Conservation (phyloP, 345 rosid species). For the Citrus trifoliata region DNA sequence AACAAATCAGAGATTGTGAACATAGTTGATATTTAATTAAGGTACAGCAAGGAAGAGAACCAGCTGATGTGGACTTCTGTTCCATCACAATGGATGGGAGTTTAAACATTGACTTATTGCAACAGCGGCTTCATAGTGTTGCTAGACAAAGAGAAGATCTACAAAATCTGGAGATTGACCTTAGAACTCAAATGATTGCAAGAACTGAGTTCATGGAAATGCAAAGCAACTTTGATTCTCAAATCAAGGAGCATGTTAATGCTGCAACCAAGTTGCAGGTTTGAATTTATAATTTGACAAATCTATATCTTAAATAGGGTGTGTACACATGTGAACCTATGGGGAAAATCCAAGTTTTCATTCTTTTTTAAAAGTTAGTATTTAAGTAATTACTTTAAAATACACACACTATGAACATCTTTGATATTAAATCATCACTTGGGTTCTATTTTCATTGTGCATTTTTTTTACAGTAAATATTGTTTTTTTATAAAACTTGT, state of each 20-base stretch:
- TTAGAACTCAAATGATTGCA: constrained; percentile 71
- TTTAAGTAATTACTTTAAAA: too few relatives aligned
- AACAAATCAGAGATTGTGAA: constrained; percentile 3
- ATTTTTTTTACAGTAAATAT: not conserved
- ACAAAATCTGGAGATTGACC: constrained; percentile 69
- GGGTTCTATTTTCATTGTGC: not conserved
- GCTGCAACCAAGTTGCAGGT: constrained; percentile 75
- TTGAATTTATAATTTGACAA: constrained; percentile 3
- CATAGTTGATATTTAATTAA: constrained; percentile 35
- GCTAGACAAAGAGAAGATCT: constrained; percentile 71
- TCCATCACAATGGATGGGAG: constrained; percentile 53
- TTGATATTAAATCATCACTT: not conserved
- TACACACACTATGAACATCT: not conserved
- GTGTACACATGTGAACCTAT: not conserved
- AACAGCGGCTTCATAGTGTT: constrained; percentile 58
- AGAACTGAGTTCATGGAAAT: constrained; percentile 65
- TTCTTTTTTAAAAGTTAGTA: not conserved
- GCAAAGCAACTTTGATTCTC: constrained; percentile 53
- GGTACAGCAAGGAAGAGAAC: constrained; percentile 84
- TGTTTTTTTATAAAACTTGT: not conserved
- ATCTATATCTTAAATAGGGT: not conserved
- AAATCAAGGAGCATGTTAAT: constrained; percentile 59
- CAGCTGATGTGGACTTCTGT: constrained; percentile 56
- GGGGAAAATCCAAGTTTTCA: not conserved
- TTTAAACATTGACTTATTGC: constrained; percentile 49